Conservation (phyloP, 140 eudicot genomes). For the Oenanthe javanica region DNA sequence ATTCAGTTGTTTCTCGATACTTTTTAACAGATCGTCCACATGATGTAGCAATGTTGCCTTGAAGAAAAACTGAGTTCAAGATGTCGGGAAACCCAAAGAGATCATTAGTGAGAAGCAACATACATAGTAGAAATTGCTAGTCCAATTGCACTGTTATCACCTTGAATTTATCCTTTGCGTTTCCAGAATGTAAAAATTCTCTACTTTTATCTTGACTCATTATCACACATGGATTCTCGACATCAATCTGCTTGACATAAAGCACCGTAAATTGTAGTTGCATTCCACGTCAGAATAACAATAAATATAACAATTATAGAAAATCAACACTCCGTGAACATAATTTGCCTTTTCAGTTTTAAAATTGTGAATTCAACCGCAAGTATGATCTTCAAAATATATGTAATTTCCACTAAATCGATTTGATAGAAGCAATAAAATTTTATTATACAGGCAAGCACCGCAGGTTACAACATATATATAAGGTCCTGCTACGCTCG, state of each 20-base stretch:
- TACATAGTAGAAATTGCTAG: not conserved
- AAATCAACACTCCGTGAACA: not conserved
- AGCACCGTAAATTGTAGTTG: constrained; percentile 8
- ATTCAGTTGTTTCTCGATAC: constrained; percentile 47
- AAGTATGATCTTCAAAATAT: not conserved
- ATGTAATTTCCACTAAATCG: not conserved
- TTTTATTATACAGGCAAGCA: not conserved
- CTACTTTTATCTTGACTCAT: constrained; percentile 99
- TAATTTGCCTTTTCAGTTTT: not conserved
- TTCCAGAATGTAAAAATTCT: constrained; percentile 97
- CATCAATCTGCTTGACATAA: constrained; percentile 73
- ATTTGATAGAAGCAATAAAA: not conserved
- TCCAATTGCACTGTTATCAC: constrained; percentile 23
- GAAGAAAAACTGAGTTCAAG: constrained; percentile 61
- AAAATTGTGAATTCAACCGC: not conserved
- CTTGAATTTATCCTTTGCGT: constrained; percentile 88
- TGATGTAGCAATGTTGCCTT: constrained; percentile 94
- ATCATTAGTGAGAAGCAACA: not conserved
- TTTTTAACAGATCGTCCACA: constrained; percentile 66
- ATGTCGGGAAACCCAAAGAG: constrained; percentile 8
- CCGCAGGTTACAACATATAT: not conserved
- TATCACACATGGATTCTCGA: constrained; percentile 94
- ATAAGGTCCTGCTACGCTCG: no score
- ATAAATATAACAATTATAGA: not conserved
- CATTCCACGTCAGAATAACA: not conserved